Conservation (phyloP, 805 yeast species). For the Suhomyces canberraensis region DNA sequence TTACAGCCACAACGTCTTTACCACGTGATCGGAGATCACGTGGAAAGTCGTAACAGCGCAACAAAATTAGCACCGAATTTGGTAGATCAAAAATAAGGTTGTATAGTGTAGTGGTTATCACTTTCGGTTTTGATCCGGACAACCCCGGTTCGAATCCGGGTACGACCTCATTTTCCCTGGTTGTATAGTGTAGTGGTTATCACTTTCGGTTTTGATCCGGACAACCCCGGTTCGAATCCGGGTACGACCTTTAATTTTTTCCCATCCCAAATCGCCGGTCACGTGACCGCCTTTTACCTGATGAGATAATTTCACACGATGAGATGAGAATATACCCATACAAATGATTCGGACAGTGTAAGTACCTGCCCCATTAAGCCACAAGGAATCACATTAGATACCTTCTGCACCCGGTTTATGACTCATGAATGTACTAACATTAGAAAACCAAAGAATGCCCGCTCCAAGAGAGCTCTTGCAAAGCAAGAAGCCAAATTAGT, state of each 20-base stretch:
- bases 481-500: constrained; percentile 83
- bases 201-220: constrained; percentile 80
- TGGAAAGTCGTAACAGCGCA: too few relatives aligned
- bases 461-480: constrained; percentile 91
- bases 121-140: constrained; percentile 78
- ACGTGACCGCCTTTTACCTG: constrained; percentile 3
- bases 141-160: constrained; percentile 88
- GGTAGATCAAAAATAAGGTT: too few relatives aligned
- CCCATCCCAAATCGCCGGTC: neutral
- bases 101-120: constrained; percentile 80
- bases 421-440: constrained; percentile 17
- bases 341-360: constrained; percentile 38
- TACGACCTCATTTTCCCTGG: constrained; percentile 59
- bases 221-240: constrained; percentile 85
- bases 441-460: constrained; percentile 87
- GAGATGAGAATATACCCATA: constrained; percentile 3
- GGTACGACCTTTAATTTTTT: constrained; percentile 55
- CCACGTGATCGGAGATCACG: too few relatives aligned
- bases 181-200: constrained; percentile 76
- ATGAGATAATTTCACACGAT: neutral
- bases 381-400: too few relatives aligned
- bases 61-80: too few relatives aligned
- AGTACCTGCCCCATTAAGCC: constrained; percentile 16
- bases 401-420: too few relatives aligned
- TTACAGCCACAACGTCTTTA: too few relatives aligned